A percentile compares a stretch with the other conserved stretches of the same genome.
These are phyloP conservation scores for Triticum turgidum DNA, from an alignment of 176 grass and related monocot species.

Conservation along the genomic window DNA sequence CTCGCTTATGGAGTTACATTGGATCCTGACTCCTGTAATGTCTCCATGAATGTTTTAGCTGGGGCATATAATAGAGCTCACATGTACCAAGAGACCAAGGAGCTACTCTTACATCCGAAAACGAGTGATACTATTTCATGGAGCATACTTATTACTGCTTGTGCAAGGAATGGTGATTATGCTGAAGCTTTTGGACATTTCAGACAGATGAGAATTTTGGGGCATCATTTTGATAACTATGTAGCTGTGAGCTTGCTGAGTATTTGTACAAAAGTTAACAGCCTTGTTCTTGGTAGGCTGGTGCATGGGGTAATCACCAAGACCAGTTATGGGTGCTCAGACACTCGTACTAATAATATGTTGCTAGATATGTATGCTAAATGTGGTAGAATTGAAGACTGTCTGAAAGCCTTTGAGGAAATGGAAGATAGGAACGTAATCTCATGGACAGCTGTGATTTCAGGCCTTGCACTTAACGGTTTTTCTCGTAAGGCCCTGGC, in stretches of 20 bases:
- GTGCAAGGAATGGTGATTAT: conserved; percentile 50
- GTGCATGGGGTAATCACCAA: conserved; percentile 75
- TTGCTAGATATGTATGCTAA: conserved; percentile 89
- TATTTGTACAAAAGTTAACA: conserved; percentile 69
- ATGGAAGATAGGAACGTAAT: conserved; percentile 67
- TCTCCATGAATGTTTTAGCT: conserved; percentile 55
- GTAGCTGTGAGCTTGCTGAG: conserved; percentile 55
- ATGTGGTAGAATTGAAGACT: conserved; percentile 77
- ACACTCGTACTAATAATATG: conserved; percentile 63
- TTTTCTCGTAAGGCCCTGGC: conserved; percentile 59
- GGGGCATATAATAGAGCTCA: conserved; percentile 54
- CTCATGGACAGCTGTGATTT: conserved; percentile 74
- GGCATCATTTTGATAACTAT: conserved; percentile 49
- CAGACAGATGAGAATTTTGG: conserved; percentile 55
- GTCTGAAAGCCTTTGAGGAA: conserved; percentile 61
- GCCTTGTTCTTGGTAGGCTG: conserved; percentile 58
- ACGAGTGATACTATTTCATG: conserved; percentile 57
- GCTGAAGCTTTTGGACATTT: conserved; percentile 55
- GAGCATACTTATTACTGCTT: conserved; percentile 75
- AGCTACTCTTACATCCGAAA: conserved; percentile 50
- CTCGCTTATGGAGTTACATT: conserved; percentile 42
- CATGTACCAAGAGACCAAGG: conserved; percentile 52
- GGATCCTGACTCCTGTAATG: conserved; percentile 29
- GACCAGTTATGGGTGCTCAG: conserved; percentile 43
- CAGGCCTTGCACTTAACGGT: conserved; percentile 73